Evolutionary conservation across 2,329 filamentous ascomycete species (phyloP), one percentile per base, ranked within the genome.

Genomic region (Fusarium tricinctum): DNA sequence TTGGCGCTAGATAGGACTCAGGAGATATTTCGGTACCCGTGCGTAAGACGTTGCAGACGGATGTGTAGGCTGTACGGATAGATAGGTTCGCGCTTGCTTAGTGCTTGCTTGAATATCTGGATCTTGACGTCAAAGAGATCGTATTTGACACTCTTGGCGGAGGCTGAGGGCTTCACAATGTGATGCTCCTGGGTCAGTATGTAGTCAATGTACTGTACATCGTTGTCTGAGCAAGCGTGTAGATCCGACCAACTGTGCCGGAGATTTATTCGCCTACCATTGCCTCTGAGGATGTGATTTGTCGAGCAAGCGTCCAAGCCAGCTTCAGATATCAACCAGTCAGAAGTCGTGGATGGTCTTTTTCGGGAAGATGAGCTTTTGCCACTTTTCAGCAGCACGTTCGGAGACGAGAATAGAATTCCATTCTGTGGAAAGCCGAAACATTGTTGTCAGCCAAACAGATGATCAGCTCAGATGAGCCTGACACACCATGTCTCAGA

Each of bases 311-410:
- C 43, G 43, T 67, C 57, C 52, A 44, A 55, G 62, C 62, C 55
- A 62, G 46, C 20, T 44, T 51, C 53, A 32, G 39, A 30, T 35
- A 40, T 54, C 35, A 39, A 54, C 72, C 72, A 74, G 64, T 74
- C 35, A 72, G 69, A 69, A 50, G 56, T 60, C 47, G 40, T 52
- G 50, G 45, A 66, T 38, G 54, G 13, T 60, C 63, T 68, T 57
- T 9, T 63, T 69, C 59, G 45, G 56, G 58, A 59, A 65, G 57
- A 62, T 19, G 44, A 33, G 19, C 53, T 12, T 43, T 72, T 43
- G 72, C 68, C 72, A 72, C 72, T 47, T 32, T 48, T 22, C 32
- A 53, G 45, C 47, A 42, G 19, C 26, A 33, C 22, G 22, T 55
- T 61, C 26, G 17, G 17, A 50, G 39, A 68, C 42, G 33, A 58